Percentiles rank a stretch among this genome's conserved stretches.
Conservation (phyloP, 1,284 basidiomycete genomes). For the Boletus albobrunnescens region DNA sequence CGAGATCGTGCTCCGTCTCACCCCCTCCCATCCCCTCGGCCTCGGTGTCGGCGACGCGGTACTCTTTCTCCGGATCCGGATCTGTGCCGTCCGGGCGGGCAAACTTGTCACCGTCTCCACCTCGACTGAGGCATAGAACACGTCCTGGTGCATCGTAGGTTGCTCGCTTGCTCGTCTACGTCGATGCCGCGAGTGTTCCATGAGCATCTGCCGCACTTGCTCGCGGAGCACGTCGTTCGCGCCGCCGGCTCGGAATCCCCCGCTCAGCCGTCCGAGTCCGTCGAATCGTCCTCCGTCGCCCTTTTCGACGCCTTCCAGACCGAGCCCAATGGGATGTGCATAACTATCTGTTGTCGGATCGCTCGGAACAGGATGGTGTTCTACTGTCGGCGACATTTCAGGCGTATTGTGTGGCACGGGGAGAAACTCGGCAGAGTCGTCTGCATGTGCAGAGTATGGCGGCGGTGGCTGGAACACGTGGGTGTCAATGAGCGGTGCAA, state of each 20-base stretch:
- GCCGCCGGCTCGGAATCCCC: slow-evolving; percentile 19
- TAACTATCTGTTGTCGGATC: not conserved
- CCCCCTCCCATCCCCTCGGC: slow-evolving; percentile 3
- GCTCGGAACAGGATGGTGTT: not conserved
- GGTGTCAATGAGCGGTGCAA: slow-evolving; percentile 27
- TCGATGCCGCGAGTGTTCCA: slow-evolving; percentile 19
- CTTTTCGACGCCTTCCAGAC: slow-evolving; percentile 24
- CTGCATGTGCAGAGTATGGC: slow-evolving; percentile 16
- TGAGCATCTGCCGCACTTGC: slow-evolving; percentile 19
- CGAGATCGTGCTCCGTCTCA: slow-evolving; percentile 28
- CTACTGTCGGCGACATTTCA: not conserved
- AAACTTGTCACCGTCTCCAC: not conserved
- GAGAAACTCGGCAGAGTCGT: slow-evolving; percentile 11
- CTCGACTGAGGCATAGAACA: slow-evolving; percentile 26
- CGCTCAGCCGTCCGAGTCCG: slow-evolving; percentile 28
- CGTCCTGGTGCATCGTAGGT: slow-evolving; percentile 24
- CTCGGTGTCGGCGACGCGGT: slow-evolving; percentile 23
- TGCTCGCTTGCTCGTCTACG: slow-evolving; percentile 17
- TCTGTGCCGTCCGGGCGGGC: slow-evolving; percentile 4
- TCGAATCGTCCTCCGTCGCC: slow-evolving; percentile 25
- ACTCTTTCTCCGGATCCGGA: slow-evolving; percentile 15
- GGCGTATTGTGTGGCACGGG: slow-evolving; percentile 30
- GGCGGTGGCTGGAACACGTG: slow-evolving; percentile 28
- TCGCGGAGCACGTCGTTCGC: slow-evolving; percentile 14
- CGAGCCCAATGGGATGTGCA: slow-evolving; percentile 20